phyloP scores from a whole-genome alignment of 345 rosid genomes.

The Populus ilicifolia region DNA sequence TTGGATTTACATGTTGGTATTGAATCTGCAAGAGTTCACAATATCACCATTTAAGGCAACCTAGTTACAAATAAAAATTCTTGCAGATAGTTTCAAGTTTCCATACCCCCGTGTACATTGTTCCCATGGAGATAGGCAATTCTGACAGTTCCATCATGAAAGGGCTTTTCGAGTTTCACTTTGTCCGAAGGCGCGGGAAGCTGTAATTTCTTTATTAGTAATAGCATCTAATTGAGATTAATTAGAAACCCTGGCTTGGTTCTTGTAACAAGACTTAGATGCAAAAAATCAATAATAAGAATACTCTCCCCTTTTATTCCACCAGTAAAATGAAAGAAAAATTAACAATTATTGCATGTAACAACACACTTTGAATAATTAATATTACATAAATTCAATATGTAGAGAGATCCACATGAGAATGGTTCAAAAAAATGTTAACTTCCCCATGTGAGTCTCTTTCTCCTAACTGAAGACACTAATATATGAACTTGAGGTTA shows the following conservation, averaged over 20 bases:
- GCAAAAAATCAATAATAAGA: not conserved
- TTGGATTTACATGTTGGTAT: slow-evolving; percentile 14
- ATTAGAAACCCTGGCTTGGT: not conserved
- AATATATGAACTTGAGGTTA: slow-evolving; percentile 16
- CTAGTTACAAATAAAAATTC: not conserved
- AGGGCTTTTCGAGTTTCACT: not conserved
- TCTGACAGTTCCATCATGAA: slow-evolving; percentile 10
- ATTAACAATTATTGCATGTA: not conserved
- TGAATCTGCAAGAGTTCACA: not conserved
- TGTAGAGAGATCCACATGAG: slow-evolving; percentile 31
- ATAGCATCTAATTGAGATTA: not conserved
- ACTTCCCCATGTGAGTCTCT: slow-evolving; percentile 35
- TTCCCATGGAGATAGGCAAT: slow-evolving; percentile 12
- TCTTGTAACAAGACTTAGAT: not conserved
- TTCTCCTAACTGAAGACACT: slow-evolving; percentile 8
- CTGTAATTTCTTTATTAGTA: not conserved
- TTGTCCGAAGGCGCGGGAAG: not conserved
- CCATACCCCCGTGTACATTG: slow-evolving; percentile 11
- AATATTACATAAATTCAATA: slow-evolving; percentile 23
- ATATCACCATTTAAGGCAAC: not conserved
- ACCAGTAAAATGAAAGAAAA: not conserved
- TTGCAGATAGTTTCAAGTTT: slow-evolving; percentile 33
- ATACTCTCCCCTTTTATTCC: not conserved
- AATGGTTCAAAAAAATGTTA: slow-evolving; percentile 34
- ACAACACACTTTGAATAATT: slow-evolving; percentile 17